Percentiles rank a stretch among this genome's conserved stretches.
Evolutionary conservation across 2,329 filamentous ascomycete species (phyloP).

Genomic region (Fusarium sp.): DNA sequence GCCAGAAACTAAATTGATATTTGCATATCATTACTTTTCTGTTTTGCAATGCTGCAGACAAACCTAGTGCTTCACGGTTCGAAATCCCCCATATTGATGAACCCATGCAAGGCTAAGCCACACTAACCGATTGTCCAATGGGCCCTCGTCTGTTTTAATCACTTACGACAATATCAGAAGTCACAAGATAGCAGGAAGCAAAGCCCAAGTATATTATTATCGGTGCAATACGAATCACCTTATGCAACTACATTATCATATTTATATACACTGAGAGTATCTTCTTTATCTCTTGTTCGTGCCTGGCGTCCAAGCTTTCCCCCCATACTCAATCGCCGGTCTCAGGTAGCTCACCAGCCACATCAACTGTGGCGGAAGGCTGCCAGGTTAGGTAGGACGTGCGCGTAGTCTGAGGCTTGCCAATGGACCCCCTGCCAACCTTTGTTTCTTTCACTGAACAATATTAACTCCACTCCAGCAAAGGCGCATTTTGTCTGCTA

Average conservation of each 20-base stretch:
- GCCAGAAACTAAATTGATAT: no score
- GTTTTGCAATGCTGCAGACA: background rate
- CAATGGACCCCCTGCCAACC: conserved; percentile 29
- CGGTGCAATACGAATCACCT: background rate
- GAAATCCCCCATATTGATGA: conserved; percentile 40
- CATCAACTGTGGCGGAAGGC: conserved; percentile 33
- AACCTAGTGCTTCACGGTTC: conserved; percentile 3
- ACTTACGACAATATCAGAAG: background rate
- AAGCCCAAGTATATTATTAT: background rate
- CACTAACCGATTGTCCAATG: conserved; percentile 34
- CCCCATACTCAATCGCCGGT: conserved; percentile 20
- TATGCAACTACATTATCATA: background rate
- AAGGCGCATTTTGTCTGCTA: conserved; percentile 31
- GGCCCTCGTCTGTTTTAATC: conserved; percentile 15
- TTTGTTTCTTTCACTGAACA: conserved; percentile 31
- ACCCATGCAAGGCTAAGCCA: conserved; percentile 42
- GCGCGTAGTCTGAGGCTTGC: conserved; percentile 15
- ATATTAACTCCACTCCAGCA: conserved; percentile 38
- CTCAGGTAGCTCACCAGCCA: conserved; percentile 29
- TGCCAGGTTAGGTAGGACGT: conserved; percentile 15
- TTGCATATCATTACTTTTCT: background rate
- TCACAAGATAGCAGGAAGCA: background rate
- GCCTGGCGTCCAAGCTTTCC: conserved; percentile 1
- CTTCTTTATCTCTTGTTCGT: background rate
- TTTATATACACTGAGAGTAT: background rate